Evolutionary conservation across 2,329 filamentous ascomycete genomes (phyloP).

Genomic region (Talaromyces verruculosus): DNA sequence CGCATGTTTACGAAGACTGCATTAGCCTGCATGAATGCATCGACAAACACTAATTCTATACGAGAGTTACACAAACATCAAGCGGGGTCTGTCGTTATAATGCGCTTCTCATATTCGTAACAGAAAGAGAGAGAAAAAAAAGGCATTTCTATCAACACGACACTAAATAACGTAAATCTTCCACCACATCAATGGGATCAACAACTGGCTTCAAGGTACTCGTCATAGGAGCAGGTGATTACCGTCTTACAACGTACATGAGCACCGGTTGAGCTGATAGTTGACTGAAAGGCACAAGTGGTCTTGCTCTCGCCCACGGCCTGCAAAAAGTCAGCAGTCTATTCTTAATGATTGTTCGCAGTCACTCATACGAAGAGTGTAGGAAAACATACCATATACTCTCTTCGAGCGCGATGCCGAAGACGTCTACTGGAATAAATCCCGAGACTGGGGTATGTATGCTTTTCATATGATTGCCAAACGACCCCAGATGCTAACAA

Average conservation of each 20-base stretch:
- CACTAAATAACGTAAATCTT: background rate
- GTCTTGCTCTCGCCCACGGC: conserved; percentile 15
- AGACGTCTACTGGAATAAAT: conserved; percentile 10
- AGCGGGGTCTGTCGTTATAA: background rate
- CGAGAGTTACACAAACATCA: background rate
- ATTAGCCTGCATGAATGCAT: background rate
- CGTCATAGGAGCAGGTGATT: conserved; percentile 1
- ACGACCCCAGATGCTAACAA: background rate
- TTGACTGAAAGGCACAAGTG: conserved; percentile 5
- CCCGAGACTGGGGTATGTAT: conserved; percentile 15
- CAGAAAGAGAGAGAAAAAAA: no score
- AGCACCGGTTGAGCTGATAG: background rate
- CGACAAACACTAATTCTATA: background rate
- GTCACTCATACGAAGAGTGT: conserved; percentile 32
- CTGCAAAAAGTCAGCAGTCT: background rate
- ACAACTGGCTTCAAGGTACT: background rate
- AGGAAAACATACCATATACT: conserved; percentile 11
- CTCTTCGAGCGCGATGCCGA: conserved; percentile 15
- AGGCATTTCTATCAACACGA: no score
- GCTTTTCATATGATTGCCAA: background rate
- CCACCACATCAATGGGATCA: background rate
- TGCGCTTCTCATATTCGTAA: no score
- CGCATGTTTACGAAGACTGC: no score
- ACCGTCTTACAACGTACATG: background rate
- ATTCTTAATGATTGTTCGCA: background rate